Evolutionary conservation across 1,284 basidiomycete genomes (phyloP).

Genomic region (Anthracocystis walkeri): DNA sequence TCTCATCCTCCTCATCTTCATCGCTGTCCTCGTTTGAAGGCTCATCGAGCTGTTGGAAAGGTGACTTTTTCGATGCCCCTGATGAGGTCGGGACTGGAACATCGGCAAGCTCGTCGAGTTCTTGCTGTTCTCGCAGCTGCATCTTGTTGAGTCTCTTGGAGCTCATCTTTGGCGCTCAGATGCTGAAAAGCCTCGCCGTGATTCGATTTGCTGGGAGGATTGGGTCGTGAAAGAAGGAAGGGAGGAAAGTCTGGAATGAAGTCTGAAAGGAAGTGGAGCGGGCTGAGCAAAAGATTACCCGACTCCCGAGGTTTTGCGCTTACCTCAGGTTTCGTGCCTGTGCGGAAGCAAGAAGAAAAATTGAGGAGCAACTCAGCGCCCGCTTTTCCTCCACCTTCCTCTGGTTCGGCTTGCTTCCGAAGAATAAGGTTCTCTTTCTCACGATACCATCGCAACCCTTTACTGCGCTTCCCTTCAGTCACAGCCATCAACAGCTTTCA

Average conservation of each 20-base stretch:
- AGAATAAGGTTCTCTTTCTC: not conserved
- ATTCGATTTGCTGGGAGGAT: not conserved
- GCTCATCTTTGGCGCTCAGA: constrained; percentile 35
- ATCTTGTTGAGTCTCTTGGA: constrained; percentile 62
- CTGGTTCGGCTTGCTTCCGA: constrained; percentile 1
- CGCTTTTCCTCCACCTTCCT: constrained; percentile 10
- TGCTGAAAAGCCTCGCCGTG: not conserved
- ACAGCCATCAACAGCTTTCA: not conserved
- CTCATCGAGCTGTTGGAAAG: constrained; percentile 29
- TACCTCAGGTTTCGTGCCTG: constrained; percentile 20
- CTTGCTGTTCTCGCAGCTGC: constrained; percentile 62
- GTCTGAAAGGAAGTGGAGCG: constrained; percentile 4
- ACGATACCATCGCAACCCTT: not conserved
- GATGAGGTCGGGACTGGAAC: constrained; percentile 18
- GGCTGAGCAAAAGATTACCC: constrained; percentile 14
- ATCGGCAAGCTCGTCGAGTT: constrained; percentile 57
- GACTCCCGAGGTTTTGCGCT: constrained; percentile 35
- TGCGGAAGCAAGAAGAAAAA: constrained; percentile 13
- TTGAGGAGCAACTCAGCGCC: not conserved
- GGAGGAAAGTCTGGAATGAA: not conserved
- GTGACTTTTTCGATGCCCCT: constrained; percentile 9
- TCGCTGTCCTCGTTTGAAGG: constrained; percentile 17
- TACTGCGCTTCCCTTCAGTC: not conserved
- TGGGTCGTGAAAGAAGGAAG: not conserved
- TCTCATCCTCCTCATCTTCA: constrained; percentile 12